phyloP scores from a whole-genome alignment of 495 filamentous ascomycete genomes.

The Aspergillus conjunctus region DNA sequence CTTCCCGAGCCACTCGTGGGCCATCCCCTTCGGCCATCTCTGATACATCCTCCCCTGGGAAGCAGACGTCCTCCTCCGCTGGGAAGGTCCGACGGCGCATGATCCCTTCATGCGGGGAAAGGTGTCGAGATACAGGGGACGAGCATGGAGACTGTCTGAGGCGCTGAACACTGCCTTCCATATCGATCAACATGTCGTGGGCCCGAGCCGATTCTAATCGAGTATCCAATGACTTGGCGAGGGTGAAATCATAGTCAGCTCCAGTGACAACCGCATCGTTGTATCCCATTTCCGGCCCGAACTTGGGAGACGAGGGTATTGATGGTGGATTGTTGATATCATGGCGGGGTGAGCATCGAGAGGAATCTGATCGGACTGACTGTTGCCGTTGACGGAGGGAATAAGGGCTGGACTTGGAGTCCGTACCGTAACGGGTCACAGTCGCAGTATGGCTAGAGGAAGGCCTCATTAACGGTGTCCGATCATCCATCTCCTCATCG shows the following conservation, averaged over 20 bases:
- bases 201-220: constrained; percentile 32
- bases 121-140: constrained; percentile 35
- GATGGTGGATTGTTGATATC: constrained; percentile 98
- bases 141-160: constrained; percentile 33
- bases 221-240: constrained; percentile 38
- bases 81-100: constrained; percentile 54
- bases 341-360: constrained; percentile 47
- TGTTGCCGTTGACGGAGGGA: constrained; percentile 32
- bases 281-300: constrained; percentile 64
- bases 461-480: constrained; percentile 44
- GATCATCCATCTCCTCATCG: constrained; percentile 40
- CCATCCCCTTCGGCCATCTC: constrained; percentile 79
- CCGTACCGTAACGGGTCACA: constrained; percentile 43
- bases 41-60: constrained; percentile 76
- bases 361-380: constrained; percentile 37
- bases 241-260: constrained; percentile 44
- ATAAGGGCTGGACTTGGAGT: constrained; percentile 34
- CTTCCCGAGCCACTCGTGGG: constrained; percentile 39
- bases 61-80: constrained; percentile 90
- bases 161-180: constrained; percentile 52
- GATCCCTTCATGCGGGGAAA: constrained; percentile 37
- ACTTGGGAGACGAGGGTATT: constrained; percentile 72
- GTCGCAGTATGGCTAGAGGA: constrained; percentile 30
- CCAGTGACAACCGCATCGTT: constrained; percentile 75
- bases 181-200: constrained; percentile 59